Evolutionary conservation across 345 rosid genomes (phyloP).

Genomic region (Hypericum perforatum): DNA sequence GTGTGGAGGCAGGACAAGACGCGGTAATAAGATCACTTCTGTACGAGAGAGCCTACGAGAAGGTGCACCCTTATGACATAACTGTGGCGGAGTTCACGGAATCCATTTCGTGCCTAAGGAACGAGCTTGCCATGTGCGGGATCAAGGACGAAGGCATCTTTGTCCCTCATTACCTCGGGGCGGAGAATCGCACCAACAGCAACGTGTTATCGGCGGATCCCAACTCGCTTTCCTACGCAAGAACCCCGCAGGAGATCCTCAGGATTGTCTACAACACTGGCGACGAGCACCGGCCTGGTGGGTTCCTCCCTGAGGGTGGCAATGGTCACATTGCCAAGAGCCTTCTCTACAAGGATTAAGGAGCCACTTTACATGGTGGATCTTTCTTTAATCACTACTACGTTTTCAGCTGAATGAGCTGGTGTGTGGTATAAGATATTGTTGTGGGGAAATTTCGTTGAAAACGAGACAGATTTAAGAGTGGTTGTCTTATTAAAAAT

Average conservation of each 20-base stretch:
- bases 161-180: slow-evolving; percentile 30
- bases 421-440: too few species aligned
- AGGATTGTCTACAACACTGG: slow-evolving; percentile 29
- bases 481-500: too few species aligned
- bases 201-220: slow-evolving; percentile 30
- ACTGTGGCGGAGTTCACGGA: slow-evolving; percentile 32
- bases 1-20: slow-evolving; percentile 67
- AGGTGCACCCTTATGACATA: slow-evolving; percentile 23
- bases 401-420: too few species aligned
- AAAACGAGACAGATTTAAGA: too few species aligned
- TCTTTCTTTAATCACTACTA: too few species aligned
- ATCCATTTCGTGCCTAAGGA: slow-evolving; percentile 26
- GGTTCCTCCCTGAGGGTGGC: slow-evolving; percentile 36
- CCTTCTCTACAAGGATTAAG: slow-evolving; percentile 1
- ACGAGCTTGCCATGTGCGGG: slow-evolving; percentile 32
- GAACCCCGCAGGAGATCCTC: slow-evolving; percentile 31
- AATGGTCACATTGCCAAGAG: slow-evolving; percentile 31
- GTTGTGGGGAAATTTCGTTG: too few species aligned
- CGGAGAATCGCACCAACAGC: slow-evolving; percentile 25
- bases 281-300: slow-evolving; percentile 20
- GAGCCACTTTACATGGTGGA: too few species aligned
- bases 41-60: slow-evolving; percentile 25
- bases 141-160: slow-evolving; percentile 43
- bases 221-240: slow-evolving; percentile 21
- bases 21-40: slow-evolving; percentile 46